Evolutionary conservation across 2,329 filamentous ascomycete genomes (phyloP).

Genomic region (Dendrostoma leiphaemia): DNA sequence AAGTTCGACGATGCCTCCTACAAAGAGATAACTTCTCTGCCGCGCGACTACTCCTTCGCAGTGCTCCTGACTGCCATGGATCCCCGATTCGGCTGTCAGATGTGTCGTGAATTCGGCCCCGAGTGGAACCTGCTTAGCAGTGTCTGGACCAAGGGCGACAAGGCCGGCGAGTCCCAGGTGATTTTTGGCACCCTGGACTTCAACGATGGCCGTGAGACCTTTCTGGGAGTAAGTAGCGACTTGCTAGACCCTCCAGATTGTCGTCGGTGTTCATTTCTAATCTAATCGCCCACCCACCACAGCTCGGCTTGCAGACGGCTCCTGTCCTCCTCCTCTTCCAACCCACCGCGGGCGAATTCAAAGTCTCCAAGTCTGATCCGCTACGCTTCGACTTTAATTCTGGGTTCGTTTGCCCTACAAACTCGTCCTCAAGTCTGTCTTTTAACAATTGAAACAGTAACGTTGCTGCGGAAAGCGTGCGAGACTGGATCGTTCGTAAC

Average conservation of each 20-base stretch:
- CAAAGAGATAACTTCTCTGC: constrained; percentile 69
- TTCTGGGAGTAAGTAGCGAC: constrained; percentile 70
- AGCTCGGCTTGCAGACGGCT: constrained; percentile 93
- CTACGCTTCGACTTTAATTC: constrained; percentile 80
- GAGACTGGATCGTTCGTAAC: constrained; percentile 75
- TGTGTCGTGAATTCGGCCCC: constrained; percentile 89
- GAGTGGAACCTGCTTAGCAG: constrained; percentile 87
- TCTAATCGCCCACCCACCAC: background rate
- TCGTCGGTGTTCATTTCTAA: constrained; percentile 3
- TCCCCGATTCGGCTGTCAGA: constrained; percentile 74
- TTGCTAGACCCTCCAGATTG: no score
- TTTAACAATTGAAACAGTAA: constrained; percentile 47
- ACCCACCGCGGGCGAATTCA: constrained; percentile 78
- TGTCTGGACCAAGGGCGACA: constrained; percentile 86
- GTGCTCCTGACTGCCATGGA: constrained; percentile 88
- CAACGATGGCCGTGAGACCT: constrained; percentile 75
- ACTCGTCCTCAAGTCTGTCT: background rate
- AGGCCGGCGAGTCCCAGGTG: constrained; percentile 67
- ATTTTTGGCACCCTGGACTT: constrained; percentile 89
- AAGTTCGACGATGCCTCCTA: constrained; percentile 78
- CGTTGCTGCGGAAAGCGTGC: constrained; percentile 73
- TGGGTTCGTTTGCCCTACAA: constrained; percentile 56
- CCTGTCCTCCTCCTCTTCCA: constrained; percentile 86
- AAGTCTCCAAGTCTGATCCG: constrained; percentile 66
- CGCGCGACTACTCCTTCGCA: constrained; percentile 79